phyloP scores from a whole-genome alignment of 306 rosid species.

The Rosa rugosa region DNA sequence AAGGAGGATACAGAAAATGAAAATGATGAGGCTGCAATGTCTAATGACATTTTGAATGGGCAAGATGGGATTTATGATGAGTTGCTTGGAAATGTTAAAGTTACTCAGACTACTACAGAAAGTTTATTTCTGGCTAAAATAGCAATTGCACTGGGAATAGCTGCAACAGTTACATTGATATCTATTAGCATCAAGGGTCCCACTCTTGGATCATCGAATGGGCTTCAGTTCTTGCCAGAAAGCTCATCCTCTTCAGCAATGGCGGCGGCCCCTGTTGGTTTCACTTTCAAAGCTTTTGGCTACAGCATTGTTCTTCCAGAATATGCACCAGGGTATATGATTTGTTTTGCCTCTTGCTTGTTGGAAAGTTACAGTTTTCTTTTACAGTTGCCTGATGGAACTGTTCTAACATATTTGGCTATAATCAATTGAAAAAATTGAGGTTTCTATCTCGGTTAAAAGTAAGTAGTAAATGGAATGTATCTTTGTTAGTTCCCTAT shows the following conservation, averaged over 20 bases:
- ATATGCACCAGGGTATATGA: slow-evolving; percentile 59
- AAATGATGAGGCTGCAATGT: slow-evolving; percentile 25
- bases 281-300: slow-evolving; percentile 50
- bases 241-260: slow-evolving; percentile 45
- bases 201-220: slow-evolving; percentile 40
- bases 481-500: neutral
- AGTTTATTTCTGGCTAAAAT: slow-evolving; percentile 44
- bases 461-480: neutral
- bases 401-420: neutral
- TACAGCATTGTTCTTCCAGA: slow-evolving; percentile 50
- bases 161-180: slow-evolving; percentile 45
- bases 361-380: neutral
- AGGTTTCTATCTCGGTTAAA: neutral
- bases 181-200: slow-evolving; percentile 41
- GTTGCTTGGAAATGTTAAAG: slow-evolving; percentile 27
- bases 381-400: neutral
- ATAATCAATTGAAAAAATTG: neutral
- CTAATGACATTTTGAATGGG: slow-evolving; percentile 24
- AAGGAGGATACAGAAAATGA: slow-evolving; percentile 39
- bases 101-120: slow-evolving; percentile 19
- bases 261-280: slow-evolving; percentile 40
- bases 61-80: slow-evolving; percentile 26
- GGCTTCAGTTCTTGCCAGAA: slow-evolving; percentile 44
- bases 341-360: neutral
- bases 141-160: slow-evolving; percentile 53